Base-by-base conservation (phyloP, 1,284 basidiomycete genomes). In the Tilletia indica region DNA sequence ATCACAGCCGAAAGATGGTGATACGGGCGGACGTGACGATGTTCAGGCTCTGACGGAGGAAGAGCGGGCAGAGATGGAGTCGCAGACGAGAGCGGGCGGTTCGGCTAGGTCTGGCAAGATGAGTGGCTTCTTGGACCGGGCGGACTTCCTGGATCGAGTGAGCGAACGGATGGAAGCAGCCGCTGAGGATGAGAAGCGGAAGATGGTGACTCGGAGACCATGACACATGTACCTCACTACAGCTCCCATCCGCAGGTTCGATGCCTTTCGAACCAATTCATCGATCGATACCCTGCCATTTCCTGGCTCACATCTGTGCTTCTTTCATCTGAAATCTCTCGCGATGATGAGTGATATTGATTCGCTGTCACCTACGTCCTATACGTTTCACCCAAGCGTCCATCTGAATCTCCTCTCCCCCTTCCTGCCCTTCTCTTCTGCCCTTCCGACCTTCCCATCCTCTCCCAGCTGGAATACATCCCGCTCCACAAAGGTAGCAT, bases 121-220 rank as follows among this genome's bases (percentile, higher is more conserved):
- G 75, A 80, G 81, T 67, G 82, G 82, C 0, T 84, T 81, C 54
- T 61, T 84, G 2, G 80, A 83, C 31, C 67, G 82, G 0, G 73
- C 71, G 58, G 80, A 81, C 39, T 84, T 84, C 67, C 68, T 84
- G 48, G 81, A 84, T 11, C 74, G 82, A 3, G 82, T 84, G 19
- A 73, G 77, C 25, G 73, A 74, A 38, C 77, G 82, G 68, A 48
- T 75, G 14, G 71, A 78, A 39, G 54, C 68, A 31, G 61, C 51
- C 16, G 61, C 61, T 19, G 61, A 64, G 36, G 61, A 64, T 14
- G 38, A 11, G 36, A n/a, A 19, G 16, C 61, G 61, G 12, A 64
- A 34, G 36, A 19, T 54, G 12, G 21, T 54, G 21, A 8, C 21
- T 54, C 25, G 25, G 25, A 31, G 25, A 31, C 25, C 25, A 31